Base-by-base conservation (phyloP, 352 stramenopile species). In the Paralagenidium karlingii region DNA sequence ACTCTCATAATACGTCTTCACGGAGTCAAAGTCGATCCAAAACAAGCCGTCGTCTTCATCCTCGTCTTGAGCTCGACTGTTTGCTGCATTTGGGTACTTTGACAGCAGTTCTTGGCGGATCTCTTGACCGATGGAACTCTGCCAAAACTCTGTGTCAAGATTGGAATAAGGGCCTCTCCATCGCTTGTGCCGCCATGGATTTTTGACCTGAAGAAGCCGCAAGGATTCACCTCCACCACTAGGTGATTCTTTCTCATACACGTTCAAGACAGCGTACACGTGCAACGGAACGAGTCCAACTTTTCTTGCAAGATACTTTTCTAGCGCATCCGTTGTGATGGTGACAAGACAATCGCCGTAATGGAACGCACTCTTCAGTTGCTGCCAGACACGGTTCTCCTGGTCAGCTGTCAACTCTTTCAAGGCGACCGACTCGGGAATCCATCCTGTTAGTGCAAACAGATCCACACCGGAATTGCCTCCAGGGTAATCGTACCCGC, bases 391-490 rank as follows among this genome's bases (percentile, higher is more conserved):
- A 1, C 61, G 49, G 28, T 80, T 55, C 53, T 73, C 61, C 10
- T 41, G 12, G 26, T 68, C 46, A 3, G 21, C 21, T 16, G 55
- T 29, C 0, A 85, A 29, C 31, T 79, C 62, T 2, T 54, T 55
- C 18, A 82, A 50, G 30, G 78, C 68, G 19, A 98, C 73, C 21
- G 82, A 68, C 61, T 99, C 94, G 0, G 95, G 95, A 37, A 99
- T 97, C 94, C 94, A 99, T 5, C 95, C 95, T 0, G 94, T 99
- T 12, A 99, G 68, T n/a, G 87, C 90, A 65, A 98, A 98, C 16
- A 98, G 60, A 64, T 99, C 95, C 32, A 98, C 96, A 15, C 92
- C 90, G 40, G 78, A 96, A 60, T 98, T 98, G 20, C 84, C 94
- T 13, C 95, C 95, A 24, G 94, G 89, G 64, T 98, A 99, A 50